Evolutionary conservation across 352 stramenopile species (phyloP), one percentile per base, ranked within the genome.

Genomic region (Pythium chondricola): DNA sequence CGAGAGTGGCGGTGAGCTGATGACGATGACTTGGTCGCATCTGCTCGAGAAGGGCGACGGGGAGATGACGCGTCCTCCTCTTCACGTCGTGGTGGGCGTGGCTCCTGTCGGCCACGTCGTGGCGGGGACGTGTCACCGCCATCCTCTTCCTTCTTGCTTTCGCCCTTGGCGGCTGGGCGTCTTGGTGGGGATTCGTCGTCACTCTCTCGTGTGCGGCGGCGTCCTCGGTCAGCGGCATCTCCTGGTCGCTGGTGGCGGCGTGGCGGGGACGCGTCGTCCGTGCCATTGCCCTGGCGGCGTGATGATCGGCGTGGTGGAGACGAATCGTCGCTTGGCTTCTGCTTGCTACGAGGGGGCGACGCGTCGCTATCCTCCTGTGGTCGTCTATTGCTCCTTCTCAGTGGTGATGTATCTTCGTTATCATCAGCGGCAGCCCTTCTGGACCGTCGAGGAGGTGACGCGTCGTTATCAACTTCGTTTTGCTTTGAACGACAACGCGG

Each of bases 71-170:
- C 43, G 18, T 65, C 43, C 21, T 49, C 49, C 18, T 40, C 46
- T 42, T 45, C 35, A 43, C 29, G 47, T 20, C 13, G 25, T 5
- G 33, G 32, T 48, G 24, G 24, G 6, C 51, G 58, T 40, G 55
- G 59, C 6, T 56, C 65, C 13, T 58, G 43, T 24, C 31, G 42
- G 2, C 11, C 37, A 13, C 43, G 46, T 24, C 47, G 43, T 35
- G 58, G 52, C 5, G 58, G 52, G 5, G 58, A 69, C 18, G 41
- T 52, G 39, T 61, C 64, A 36, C 57, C 52, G 8, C 58, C 24
- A 21, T 33, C 35, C 9, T 18, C 35, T 35, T 14, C 20, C n/a
- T n/a, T n/a, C n/a, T n/a, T n/a, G 17, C 17, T 20, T 7, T 18
- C 35, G n/a, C 35, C 11, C 8, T 6, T 7, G 17, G 35, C 11